phyloP scores from a whole-genome alignment of 2,329 filamentous ascomycete species.

The Verticillium nubilum region DNA sequence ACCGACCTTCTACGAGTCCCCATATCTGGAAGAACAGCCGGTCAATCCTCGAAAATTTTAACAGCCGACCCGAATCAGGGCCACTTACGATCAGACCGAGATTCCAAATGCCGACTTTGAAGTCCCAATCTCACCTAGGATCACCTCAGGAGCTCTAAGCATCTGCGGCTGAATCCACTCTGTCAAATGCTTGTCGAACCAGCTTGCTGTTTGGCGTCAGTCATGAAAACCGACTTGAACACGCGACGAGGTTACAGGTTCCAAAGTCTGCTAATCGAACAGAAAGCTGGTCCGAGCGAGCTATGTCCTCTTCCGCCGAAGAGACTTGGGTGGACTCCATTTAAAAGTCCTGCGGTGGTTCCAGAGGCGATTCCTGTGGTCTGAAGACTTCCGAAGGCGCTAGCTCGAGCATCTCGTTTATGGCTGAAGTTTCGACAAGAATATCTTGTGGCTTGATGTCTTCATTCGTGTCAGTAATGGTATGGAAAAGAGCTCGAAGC shows the following conservation, averaged over 20 bases:
- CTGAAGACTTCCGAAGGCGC: background rate
- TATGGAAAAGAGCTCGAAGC: too few species aligned
- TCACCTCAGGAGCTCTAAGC: constrained; percentile 19
- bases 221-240: constrained; percentile 8
- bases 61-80: background rate
- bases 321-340: constrained; percentile 1
- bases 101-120: constrained; percentile 19
- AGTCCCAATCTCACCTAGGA: constrained; percentile 18
- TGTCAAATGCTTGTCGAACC: constrained; percentile 17
- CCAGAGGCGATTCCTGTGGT: constrained; percentile 1
- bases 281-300: constrained; percentile 7
- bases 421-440: constrained; percentile 12
- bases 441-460: constrained; percentile 21
- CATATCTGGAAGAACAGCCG: constrained; percentile 11
- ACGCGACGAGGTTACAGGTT: background rate
- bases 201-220: constrained; percentile 14
- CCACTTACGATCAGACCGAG: constrained; percentile 12
- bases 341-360: constrained; percentile 10
- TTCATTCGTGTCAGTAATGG: background rate
- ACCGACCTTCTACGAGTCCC: constrained; percentile 14
- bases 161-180: constrained; percentile 19
- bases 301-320: constrained; percentile 16
- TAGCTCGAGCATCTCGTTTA: constrained; percentile 13
- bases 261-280: background rate
- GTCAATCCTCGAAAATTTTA: background rate